Base-by-base conservation (phyloP, 345 rosid species). In the Eucalyptus pauciflora region DNA sequence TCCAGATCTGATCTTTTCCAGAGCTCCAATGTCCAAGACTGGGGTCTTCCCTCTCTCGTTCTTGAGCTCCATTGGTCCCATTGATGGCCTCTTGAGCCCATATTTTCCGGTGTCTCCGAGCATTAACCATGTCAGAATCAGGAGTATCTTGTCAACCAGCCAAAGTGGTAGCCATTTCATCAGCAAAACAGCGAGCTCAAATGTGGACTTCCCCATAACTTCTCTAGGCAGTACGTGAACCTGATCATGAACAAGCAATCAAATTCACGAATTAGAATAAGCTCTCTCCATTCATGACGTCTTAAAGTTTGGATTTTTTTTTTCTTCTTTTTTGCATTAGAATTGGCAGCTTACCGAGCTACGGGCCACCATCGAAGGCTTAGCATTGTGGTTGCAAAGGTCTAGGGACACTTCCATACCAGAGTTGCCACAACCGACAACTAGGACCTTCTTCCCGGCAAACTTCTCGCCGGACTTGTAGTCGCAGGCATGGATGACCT, bases 21-120 rank as follows among this genome's bases (percentile, higher is more conserved):
- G 13, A 80, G 98, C 95, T 62, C 98, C 98, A 86, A 96, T 93
- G 91, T 96, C 99, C 87, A 97, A 90, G 7, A 97, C 99, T 22
- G 97, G 99, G 83, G 98, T 95, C 86, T 95, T 96, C 60, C 99
- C 99, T 86, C 87, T 86, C 3, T 89, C 88, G 86, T 94, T 90
- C 91, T 97, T 97, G 69, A 94, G 94, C 91, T 92, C 89, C 89
- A 97, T 71, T 14, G 99, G 99, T 43, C 99, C 99, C 91, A 92
- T 89, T 5, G 92, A 80, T 24, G 98, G 99, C 92, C 97, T 91
- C 76, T 92, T 96, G 20, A 97, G 88, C 48, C 99, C 97, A 79
- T 90, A 94, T 20, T 90, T 95, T 45, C 92, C 93, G 31, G 86
- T 89, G 92, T 94, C 93, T 37, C 99, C 97, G 6, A 95, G 94